Conservation (phyloP, 2,329 filamentous ascomycete genomes). For the Trematosphaeria pertusa region DNA sequence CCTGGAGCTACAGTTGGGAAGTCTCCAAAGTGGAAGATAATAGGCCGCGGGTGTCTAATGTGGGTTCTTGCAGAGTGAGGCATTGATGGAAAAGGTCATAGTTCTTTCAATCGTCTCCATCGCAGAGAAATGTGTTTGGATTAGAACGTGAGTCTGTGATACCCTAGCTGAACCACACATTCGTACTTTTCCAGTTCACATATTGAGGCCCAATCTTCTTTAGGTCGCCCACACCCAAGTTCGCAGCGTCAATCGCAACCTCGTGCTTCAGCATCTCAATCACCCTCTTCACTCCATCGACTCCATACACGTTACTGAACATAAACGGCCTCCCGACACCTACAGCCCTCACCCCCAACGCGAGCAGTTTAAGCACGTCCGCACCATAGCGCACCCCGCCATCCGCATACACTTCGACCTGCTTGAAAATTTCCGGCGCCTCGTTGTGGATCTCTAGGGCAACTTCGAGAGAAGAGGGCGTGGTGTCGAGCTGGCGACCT, state of each 20-base stretch:
- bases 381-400: conserved; percentile 50
- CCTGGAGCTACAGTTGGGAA: too few relatives aligned
- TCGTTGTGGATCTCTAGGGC: conserved; percentile 76
- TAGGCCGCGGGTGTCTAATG: too few relatives aligned
- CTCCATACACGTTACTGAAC: conserved; percentile 64
- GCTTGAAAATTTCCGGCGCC: conserved; percentile 47
- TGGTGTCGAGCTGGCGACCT: conserved; percentile 52
- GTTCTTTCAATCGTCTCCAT: too few relatives aligned
- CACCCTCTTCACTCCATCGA: conserved; percentile 66
- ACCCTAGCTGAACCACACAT: conserved; percentile 17
- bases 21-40: too few relatives aligned
- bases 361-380: conserved; percentile 48
- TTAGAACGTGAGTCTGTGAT: too few relatives aligned
- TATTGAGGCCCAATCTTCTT: conserved; percentile 36
- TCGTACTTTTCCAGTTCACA: conserved; percentile 25
- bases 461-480: conserved; percentile 74
- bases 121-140: too few relatives aligned
- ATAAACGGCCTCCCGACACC: conserved; percentile 59
- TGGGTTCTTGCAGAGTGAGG: too few relatives aligned
- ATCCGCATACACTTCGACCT: conserved; percentile 51
- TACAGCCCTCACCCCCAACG: conserved; percentile 49
- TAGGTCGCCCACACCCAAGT: conserved; percentile 39
- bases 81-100: too few relatives aligned
- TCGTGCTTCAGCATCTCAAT: conserved; percentile 61
- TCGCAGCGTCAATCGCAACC: conserved; percentile 48